Conservation (phyloP, 257 asterid species). For the Primulina tabacum region DNA sequence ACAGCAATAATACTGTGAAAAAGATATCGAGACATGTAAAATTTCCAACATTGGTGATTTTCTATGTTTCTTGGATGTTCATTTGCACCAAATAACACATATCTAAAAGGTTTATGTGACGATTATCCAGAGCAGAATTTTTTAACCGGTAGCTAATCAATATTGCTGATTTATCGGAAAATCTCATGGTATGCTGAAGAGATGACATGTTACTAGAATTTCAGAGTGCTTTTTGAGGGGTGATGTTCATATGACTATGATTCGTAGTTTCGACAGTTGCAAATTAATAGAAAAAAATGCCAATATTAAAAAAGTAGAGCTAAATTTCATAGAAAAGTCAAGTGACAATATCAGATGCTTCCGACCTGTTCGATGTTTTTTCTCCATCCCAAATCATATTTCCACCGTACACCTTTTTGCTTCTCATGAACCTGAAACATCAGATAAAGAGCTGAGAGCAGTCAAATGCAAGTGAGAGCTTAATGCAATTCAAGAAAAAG, state of each 20-base stretch:
- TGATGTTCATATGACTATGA: background rate
- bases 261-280: background rate
- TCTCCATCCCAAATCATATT: constrained; percentile 73
- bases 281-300: background rate
- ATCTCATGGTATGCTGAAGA: background rate
- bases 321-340: background rate
- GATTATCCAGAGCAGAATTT: background rate
- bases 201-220: background rate
- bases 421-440: constrained; percentile 74
- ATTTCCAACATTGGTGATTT: too few relatives aligned
- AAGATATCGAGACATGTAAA: background rate
- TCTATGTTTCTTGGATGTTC: background rate
- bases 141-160: background rate
- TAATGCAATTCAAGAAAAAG: constrained; percentile 9
- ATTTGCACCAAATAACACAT: background rate
- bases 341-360: background rate
- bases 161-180: constrained; percentile 1
- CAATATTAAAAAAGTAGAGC: background rate
- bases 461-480: constrained; percentile 19
- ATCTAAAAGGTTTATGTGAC: background rate
- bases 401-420: constrained; percentile 53
- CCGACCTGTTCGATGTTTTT: constrained; percentile 79
- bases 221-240: background rate
- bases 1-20: background rate
- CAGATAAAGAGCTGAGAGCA: constrained; percentile 15